These are phyloP conservation scores for Hemisphaericaspora xylofermentans DNA, from an alignment of 1,139 yeast genomes.

Conservation along the genomic window DNA sequence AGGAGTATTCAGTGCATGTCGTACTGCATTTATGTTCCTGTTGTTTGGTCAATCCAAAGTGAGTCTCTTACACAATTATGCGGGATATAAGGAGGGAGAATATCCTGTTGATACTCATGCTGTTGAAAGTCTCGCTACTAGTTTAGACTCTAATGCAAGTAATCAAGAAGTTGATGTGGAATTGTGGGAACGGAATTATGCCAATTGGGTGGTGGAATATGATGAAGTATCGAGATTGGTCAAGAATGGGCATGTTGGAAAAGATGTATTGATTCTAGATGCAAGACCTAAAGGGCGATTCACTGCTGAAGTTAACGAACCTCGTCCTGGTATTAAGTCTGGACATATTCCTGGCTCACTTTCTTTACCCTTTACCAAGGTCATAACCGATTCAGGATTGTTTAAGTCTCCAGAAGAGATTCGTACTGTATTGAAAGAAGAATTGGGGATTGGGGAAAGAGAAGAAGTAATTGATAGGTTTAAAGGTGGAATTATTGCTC, in stretches of 20 bases:
- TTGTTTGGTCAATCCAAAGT: slow-evolving; percentile 62
- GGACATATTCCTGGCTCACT: slow-evolving; percentile 87
- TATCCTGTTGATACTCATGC: slow-evolving; percentile 26
- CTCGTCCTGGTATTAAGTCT: slow-evolving; percentile 79
- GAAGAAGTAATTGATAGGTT: slow-evolving; percentile 21
- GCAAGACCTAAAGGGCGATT: slow-evolving; percentile 79
- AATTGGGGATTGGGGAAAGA: slow-evolving; percentile 32
- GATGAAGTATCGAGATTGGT: slow-evolving; percentile 65
- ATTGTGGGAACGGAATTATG: slow-evolving; percentile 28
- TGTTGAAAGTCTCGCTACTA: slow-evolving; percentile 17
- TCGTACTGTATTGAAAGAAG: slow-evolving; percentile 39
- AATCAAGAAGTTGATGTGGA: slow-evolving; percentile 21
- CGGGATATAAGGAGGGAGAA: slow-evolving; percentile 39
- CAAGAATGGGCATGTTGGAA: slow-evolving; percentile 42
- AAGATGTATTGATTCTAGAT: slow-evolving; percentile 62
- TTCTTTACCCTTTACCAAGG: slow-evolving; percentile 71
- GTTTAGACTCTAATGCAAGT: slow-evolving; percentile 19
- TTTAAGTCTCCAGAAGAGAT: slow-evolving; percentile 52
- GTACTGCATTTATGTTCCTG: slow-evolving; percentile 87
- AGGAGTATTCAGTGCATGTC: slow-evolving; percentile 84
- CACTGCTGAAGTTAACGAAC: slow-evolving; percentile 80
- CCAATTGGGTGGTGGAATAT: slow-evolving; percentile 55
- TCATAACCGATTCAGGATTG: slow-evolving; percentile 51
- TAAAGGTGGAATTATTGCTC: slow-evolving; percentile 65
- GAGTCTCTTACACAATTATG: slow-evolving; percentile 67